These are phyloP conservation scores for Fusarium penzigii DNA, from an alignment of 2,329 filamentous ascomycete species.

Conservation along the genomic window DNA sequence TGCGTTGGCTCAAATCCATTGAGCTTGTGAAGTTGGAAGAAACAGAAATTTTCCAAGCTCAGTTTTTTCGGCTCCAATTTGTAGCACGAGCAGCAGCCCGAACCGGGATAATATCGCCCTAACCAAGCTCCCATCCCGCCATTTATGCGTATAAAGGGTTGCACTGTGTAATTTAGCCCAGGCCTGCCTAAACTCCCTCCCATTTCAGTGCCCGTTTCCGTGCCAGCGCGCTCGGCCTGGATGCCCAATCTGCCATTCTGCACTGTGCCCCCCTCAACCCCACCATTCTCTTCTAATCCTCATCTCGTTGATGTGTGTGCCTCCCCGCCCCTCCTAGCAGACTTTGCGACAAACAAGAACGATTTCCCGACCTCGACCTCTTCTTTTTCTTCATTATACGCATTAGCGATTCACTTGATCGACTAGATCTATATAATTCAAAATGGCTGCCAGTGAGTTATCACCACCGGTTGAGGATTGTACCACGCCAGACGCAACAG, in stretches of 20 bases:
- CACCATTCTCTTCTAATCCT: conserved; percentile 32
- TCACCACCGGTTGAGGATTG: not conserved
- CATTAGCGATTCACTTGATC: conserved; percentile 14
- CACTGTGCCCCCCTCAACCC: conserved; percentile 40
- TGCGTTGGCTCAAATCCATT: conserved; percentile 9
- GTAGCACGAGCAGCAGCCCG: conserved; percentile 4
- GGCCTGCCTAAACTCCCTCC: not conserved
- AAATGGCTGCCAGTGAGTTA: conserved; percentile 28
- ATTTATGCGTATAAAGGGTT: conserved; percentile 31
- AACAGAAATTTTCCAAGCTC: not conserved
- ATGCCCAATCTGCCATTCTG: conserved; percentile 35
- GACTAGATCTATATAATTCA: conserved; percentile 20
- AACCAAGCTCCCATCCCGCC: conserved; percentile 24
- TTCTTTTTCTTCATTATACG: conserved; percentile 3
- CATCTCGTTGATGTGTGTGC: conserved; percentile 16
- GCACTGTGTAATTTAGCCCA: conserved; percentile 22
- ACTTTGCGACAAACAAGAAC: conserved; percentile 36
- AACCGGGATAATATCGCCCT: conserved; percentile 24
- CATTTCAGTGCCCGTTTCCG: conserved; percentile 7
- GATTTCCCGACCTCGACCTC: conserved; percentile 9
- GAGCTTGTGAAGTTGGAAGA: conserved; percentile 4
- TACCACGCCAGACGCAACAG: not conserved
- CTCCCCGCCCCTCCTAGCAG: conserved; percentile 30
- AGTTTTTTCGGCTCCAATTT: not conserved
- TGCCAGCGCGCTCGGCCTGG: conserved; percentile 14